These are phyloP conservation scores for Porcisia hertigi DNA, from an alignment of 208 protist genomes.

Conservation along the genomic window DNA sequence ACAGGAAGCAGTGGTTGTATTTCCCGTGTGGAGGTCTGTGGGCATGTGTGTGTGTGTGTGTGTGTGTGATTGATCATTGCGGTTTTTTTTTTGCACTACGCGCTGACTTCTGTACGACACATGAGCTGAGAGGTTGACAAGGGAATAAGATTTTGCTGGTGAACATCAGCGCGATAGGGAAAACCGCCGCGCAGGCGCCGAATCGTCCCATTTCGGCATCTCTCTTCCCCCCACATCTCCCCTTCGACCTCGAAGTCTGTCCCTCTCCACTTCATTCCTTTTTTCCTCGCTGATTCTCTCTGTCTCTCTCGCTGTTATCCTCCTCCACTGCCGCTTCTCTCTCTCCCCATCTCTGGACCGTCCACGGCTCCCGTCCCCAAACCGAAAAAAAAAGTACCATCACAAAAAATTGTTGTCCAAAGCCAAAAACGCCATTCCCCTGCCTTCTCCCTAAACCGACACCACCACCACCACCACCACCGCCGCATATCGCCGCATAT, in stretches of 20 bases:
- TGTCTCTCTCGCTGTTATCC: background rate
- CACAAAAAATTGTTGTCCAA: no score
- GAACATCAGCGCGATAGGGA: background rate
- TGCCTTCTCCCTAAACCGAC: no score
- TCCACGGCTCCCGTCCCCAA: no score
- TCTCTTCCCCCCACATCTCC: background rate
- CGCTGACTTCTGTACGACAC: background rate
- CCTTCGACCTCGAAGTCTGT: background rate
- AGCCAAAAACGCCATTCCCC: no score
- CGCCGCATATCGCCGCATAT: no score
- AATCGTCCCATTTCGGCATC: background rate
- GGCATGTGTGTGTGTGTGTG: no score
- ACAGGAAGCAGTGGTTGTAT: no score
- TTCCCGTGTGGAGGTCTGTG: no score
- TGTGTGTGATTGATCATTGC: background rate
- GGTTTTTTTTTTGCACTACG: background rate
- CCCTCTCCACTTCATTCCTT: background rate
- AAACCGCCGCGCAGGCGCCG: background rate
- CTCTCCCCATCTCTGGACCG: no score
- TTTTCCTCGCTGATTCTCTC: background rate
- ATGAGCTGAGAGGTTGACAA: background rate
- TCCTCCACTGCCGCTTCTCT: no score
- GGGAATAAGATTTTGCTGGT: background rate
- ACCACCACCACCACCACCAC: no score
- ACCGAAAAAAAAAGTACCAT: no score